Base-by-base conservation (phyloP, 129 eudicot species). In the Saussurea involucrata region DNA sequence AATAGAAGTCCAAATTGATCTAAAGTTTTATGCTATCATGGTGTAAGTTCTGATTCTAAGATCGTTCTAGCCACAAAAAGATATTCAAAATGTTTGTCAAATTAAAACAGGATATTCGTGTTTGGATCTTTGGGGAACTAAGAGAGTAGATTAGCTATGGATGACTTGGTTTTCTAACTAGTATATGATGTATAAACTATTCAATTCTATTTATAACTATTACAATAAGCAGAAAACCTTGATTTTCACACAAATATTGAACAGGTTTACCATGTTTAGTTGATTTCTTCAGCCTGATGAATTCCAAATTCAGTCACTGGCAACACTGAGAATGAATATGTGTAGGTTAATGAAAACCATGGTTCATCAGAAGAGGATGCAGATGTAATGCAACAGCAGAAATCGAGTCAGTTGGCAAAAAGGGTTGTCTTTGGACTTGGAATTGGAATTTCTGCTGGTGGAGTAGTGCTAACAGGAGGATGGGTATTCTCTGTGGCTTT, bases 391-490 rank as follows among this genome's bases (percentile, higher is more conserved):
- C 74, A 55, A 21, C 79, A 84, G 46, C 74, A 82, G n/a, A 95
- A 88, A 78, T 76, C 89, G 21, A 95, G 84, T 73, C 97, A 95
- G 82, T 74, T 95, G 83, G 81, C 83, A 72, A 88, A 86, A 82
- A 86, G 99, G 76, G 80, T 95, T 37, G 55, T 89, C 33, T 91
- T 84, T 82, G 99, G 99, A 78, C 84, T 95, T 77, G 97, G 84
- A 72, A 92, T 95, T 57, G 97, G 96, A 60, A 34, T 95, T 76
- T 83, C 87, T 42, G 89, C 78, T n/a, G 97, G 97, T 44, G 95
- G 96, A 46, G 83, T 89, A 18, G 96, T 95, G 37, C 85, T 95
- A 75, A 83, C 92, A 42, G 99, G 99, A 86, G 97, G 97, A 78
- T 92, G 97, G 97, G 74, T 95, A 73, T 95, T 91, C 76, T 85